phyloP scores from a whole-genome alignment of 2,329 filamentous ascomycete species.

The Cephalotrichum gorgonifer region DNA sequence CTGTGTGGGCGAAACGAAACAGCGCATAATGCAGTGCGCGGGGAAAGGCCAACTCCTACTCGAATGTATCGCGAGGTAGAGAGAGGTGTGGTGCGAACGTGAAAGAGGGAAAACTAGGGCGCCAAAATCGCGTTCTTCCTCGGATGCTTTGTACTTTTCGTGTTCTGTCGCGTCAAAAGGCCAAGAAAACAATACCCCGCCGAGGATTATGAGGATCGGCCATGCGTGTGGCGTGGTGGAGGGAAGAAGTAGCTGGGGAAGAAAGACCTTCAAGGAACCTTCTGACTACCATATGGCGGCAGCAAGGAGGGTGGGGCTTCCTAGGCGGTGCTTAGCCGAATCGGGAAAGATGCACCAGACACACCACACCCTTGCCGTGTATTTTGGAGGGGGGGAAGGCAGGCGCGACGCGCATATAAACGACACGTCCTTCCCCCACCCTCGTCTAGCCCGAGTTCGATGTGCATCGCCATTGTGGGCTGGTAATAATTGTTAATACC shows the following conservation, averaged over 20 bases:
- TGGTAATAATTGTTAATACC: constrained; percentile 1
- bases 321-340: constrained; percentile 2
- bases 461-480: neutral
- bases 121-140: neutral
- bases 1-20: neutral
- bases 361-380: neutral
- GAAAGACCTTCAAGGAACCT: too few species aligned
- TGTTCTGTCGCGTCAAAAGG: too few species aligned
- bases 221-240: neutral
- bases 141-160: too few species aligned
- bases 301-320: neutral
- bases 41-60: neutral
- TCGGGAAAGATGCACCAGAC: constrained; percentile 4
- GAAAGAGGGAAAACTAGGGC: neutral
- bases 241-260: neutral
- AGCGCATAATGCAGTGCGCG: too few species aligned
- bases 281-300: too few species aligned
- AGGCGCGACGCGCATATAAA: constrained; percentile 35
- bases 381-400: constrained; percentile 2
- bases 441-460: neutral
- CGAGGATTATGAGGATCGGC: neutral
- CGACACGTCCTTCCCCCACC: constrained; percentile 27
- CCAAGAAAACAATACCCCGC: too few species aligned
- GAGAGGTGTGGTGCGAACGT: too few species aligned
- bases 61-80: neutral